Evolutionary conservation across 2,329 filamentous ascomycete species (phyloP).

Genomic region (Lithohypha guttulata): DNA sequence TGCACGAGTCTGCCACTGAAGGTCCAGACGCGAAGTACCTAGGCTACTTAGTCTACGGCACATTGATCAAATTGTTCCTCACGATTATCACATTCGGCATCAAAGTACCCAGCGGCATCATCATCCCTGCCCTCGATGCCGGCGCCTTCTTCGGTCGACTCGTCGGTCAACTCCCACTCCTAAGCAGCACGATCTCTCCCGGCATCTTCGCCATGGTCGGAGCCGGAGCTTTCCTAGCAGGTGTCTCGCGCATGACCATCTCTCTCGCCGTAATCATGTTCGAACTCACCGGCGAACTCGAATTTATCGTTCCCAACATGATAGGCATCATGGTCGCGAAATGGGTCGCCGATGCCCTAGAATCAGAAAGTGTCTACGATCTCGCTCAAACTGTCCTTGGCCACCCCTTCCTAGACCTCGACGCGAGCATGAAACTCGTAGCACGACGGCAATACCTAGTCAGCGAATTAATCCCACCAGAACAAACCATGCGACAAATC

Average conservation of each 20-base stretch:
- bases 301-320: slow-evolving; percentile 49
- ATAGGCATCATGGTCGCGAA: slow-evolving; percentile 50
- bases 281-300: slow-evolving; percentile 48
- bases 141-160: slow-evolving; percentile 49
- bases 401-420: slow-evolving; percentile 45
- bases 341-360: slow-evolving; percentile 47
- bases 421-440: slow-evolving; percentile 28
- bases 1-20: slow-evolving; percentile 32
- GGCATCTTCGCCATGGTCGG: slow-evolving; percentile 54
- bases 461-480: slow-evolving; percentile 41
- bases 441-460: slow-evolving; percentile 31
- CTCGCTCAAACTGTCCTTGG: slow-evolving; percentile 49
- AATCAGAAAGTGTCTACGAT: slow-evolving; percentile 46
- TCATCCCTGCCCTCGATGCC: slow-evolving; percentile 49
- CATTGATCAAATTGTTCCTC: slow-evolving; percentile 44
- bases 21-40: slow-evolving; percentile 34
- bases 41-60: slow-evolving; percentile 43
- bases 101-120: slow-evolving; percentile 51
- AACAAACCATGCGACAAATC: slow-evolving; percentile 46
- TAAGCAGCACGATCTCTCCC: slow-evolving; percentile 45
- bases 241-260: slow-evolving; percentile 49
- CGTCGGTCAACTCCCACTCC: slow-evolving; percentile 37
- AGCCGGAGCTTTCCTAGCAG: slow-evolving; percentile 47
- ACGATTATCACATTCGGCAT: slow-evolving; percentile 50
- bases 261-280: slow-evolving; percentile 52